These are phyloP conservation scores for Dryadomyces quercus-mongolicae DNA, from an alignment of 2,329 filamentous ascomycete genomes.

Conservation along the genomic window DNA sequence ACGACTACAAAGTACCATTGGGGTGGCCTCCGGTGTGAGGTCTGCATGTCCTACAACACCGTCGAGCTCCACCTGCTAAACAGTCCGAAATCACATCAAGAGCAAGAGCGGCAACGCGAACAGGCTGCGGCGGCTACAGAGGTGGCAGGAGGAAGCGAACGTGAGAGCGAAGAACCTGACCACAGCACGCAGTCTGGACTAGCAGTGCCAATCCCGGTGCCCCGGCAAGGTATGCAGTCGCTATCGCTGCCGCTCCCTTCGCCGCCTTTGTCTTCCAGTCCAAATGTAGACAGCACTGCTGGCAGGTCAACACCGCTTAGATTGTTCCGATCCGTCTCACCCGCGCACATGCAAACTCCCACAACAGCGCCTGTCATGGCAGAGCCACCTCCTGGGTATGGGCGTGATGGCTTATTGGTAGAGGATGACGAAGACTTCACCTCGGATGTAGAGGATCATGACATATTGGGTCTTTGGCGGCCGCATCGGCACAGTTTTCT, in stretches of 20 bases:
- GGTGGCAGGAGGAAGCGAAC: background rate
- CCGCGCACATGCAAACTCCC: constrained; percentile 9
- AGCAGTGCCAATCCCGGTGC: background rate
- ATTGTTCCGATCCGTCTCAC: constrained; percentile 30
- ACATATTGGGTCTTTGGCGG: constrained; percentile 48
- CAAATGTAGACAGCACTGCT: background rate
- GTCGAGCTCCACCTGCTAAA: constrained; percentile 45
- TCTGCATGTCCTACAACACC: constrained; percentile 60
- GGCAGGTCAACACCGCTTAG: background rate
- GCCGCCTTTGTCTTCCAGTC: constrained; percentile 3
- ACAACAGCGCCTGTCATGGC: constrained; percentile 5
- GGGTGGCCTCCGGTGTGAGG: constrained; percentile 80
- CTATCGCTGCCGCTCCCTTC: background rate
- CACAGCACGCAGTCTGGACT: background rate
- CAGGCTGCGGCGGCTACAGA: too few species aligned
- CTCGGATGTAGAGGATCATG: constrained; percentile 25
- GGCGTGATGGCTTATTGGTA: constrained; percentile 9
- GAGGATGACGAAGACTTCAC: constrained; percentile 30
- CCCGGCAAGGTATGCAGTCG: background rate
- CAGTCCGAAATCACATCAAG: constrained; percentile 27
- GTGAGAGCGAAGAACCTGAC: background rate
- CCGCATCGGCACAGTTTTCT: constrained; percentile 26
- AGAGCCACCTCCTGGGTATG: constrained; percentile 9
- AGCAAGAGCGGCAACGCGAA: background rate
- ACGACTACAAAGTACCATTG: constrained; percentile 85